Base-by-base conservation (phyloP, 352 stramenopile genomes). In the Albugo candida region DNA sequence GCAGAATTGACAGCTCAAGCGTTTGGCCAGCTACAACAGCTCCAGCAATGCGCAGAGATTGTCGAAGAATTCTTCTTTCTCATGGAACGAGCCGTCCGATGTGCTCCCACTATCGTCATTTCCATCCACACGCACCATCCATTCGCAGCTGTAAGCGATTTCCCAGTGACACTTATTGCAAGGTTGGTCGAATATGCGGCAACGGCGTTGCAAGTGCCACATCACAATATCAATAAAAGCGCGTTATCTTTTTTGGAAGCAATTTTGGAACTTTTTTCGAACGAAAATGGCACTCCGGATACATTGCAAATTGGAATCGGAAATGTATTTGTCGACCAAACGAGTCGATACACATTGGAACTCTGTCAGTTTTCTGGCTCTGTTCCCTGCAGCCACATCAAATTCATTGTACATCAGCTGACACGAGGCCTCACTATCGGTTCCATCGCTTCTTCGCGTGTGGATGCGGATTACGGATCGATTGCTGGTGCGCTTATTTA, bases 41-140 rank as follows among this genome's bases (percentile, higher is more conserved):
- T 44, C 85, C 36, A 71, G 53, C 11, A 48, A 61, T 13, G 72
- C 94, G 53, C 92, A 88, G 11, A 89, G 97, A 58, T 77, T 97
- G 77, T 97, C 10, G 92, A 97, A 59, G 92, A 97, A 60, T 94
- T 96, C 40, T 97, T 97, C 56, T 97, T 85, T 60, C 61, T 97
- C 27, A 87, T 95, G 62, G 81, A 93, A 41, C 74, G 86, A 17
- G 81, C 87, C 41, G 66, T 97, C 11, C 75, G 70, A 34, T 78
- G 75, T 48, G 79, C 93, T 34, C 88, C 88, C 0, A 67, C 80
- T 37, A 61, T 76, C 14, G 59, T 95, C 2, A 60, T 83, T 10
- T 71, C 2, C 41, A 31, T 31, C 51, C 38, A 72, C 53, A 45
- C 56, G 3, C 8, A 10, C 3, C 24, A 31, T 31, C 24, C 24